Evolutionary conservation across 345 rosid species (phyloP).

Genomic region (Isatis tinctoria): DNA sequence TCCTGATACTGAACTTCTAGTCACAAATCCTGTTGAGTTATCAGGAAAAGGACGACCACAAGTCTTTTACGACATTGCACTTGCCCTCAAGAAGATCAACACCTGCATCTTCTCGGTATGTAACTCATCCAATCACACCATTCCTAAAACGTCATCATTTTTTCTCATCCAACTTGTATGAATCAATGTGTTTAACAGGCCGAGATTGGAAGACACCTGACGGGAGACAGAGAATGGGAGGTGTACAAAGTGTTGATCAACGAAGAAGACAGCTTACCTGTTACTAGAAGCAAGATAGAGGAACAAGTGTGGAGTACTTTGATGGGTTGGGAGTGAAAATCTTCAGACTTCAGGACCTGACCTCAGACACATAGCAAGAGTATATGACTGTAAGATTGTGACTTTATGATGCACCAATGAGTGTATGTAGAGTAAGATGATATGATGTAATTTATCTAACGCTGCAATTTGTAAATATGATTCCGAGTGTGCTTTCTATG

Average conservation of each 20-base stretch:
- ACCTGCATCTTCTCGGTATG: conserved; percentile 83
- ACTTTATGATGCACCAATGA: conserved; percentile 13
- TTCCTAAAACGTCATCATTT: neutral
- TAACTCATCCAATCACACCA: conserved; percentile 8
- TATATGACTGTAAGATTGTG: conserved; percentile 2
- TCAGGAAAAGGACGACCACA: conserved; percentile 95
- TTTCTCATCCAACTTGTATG: neutral
- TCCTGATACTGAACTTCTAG: conserved; percentile 86
- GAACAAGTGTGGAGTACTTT: conserved; percentile 78
- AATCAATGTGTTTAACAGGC: conserved; percentile 44
- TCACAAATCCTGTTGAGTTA: conserved; percentile 91
- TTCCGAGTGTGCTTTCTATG: neutral
- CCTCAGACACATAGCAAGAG: conserved; percentile 9
- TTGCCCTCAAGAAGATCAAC: conserved; percentile 71
- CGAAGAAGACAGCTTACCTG: conserved; percentile 58
- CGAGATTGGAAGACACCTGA: conserved; percentile 71
- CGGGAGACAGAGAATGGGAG: conserved; percentile 82
- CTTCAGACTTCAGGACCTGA: neutral
- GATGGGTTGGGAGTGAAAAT: conserved; percentile 79
- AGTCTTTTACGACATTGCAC: conserved; percentile 82
- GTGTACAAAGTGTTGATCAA: conserved; percentile 81
- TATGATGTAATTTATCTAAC: neutral
- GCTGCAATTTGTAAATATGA: conserved; percentile 4
- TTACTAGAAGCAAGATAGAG: conserved; percentile 55
- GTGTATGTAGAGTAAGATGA: conserved; percentile 7